A percentile compares a stretch with the other conserved stretches of the same genome.
These are phyloP conservation scores for Calocybe gangraenosa DNA, from an alignment of 768 basidiomycete genomes.

Conservation along the genomic window DNA sequence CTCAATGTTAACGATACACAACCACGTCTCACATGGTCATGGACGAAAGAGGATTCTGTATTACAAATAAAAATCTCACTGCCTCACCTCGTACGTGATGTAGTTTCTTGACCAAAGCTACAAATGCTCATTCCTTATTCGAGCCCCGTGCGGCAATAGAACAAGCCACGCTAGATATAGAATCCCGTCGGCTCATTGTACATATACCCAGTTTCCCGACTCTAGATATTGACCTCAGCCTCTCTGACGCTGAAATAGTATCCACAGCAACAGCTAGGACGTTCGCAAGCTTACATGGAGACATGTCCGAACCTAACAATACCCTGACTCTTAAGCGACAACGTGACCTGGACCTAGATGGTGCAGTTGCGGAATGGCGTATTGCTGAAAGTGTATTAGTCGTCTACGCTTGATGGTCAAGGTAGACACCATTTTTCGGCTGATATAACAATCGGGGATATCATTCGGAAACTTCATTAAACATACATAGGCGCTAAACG, in stretches of 20 bases:
- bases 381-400: conserved; percentile 49
- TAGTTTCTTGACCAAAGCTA: background rate
- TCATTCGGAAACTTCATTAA: too few species aligned
- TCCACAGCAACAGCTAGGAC: conserved; percentile 15
- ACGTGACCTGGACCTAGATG: conserved; percentile 56
- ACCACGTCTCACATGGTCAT: conserved; percentile 47
- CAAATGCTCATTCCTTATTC: conserved; percentile 1
- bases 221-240: conserved; percentile 56
- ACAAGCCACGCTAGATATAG: conserved; percentile 58
- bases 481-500: too few species aligned
- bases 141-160: conserved; percentile 46
- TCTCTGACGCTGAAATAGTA: conserved; percentile 52
- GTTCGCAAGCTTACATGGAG: conserved; percentile 13
- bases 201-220: conserved; percentile 40
- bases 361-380: conserved; percentile 65
- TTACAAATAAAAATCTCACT: conserved; percentile 50
- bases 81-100: conserved; percentile 50
- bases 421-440: conserved; percentile 1
- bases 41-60: conserved; percentile 36
- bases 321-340: conserved; percentile 51
- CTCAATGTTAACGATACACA: conserved; percentile 7
- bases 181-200: conserved; percentile 54
- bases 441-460: too few species aligned
- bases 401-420: conserved; percentile 35
- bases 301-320: conserved; percentile 25